phyloP scores from a whole-genome alignment of 306 rosid genomes.

The Prunus mira region DNA sequence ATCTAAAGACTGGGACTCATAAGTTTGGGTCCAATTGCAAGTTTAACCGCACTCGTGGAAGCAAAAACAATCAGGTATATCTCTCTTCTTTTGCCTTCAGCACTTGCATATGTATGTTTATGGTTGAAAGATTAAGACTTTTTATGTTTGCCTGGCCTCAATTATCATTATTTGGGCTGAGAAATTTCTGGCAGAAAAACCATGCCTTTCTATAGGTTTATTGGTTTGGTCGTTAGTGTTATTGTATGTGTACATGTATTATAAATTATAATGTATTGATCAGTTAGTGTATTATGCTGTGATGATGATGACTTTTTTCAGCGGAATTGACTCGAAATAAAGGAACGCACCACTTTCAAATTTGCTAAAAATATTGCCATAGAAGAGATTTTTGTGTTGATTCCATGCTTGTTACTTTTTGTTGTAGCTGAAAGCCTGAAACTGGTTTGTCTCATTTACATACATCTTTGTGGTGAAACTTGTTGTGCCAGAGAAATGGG shows the following conservation, averaged over 20 bases:
- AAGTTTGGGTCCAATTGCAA: constrained; percentile 75
- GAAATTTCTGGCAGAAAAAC: background rate
- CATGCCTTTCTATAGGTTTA: no score
- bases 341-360: background rate
- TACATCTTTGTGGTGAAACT: no score
- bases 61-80: constrained; percentile 53
- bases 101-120: background rate
- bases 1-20: no score
- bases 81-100: background rate
- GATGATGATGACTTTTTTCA: background rate
- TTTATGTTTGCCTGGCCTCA: background rate
- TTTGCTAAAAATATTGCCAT: background rate
- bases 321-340: background rate
- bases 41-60: constrained; percentile 69
- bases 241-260: background rate
- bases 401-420: no score
- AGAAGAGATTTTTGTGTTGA: no score
- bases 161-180: background rate
- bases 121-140: background rate
- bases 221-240: no score
- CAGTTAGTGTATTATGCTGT: background rate
- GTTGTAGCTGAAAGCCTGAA: no score
- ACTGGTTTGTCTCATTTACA: no score
- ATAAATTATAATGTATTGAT: background rate
- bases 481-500: no score